Base-by-base conservation (phyloP, 75 land plant species). In the Pinus tabuliformis region DNA sequence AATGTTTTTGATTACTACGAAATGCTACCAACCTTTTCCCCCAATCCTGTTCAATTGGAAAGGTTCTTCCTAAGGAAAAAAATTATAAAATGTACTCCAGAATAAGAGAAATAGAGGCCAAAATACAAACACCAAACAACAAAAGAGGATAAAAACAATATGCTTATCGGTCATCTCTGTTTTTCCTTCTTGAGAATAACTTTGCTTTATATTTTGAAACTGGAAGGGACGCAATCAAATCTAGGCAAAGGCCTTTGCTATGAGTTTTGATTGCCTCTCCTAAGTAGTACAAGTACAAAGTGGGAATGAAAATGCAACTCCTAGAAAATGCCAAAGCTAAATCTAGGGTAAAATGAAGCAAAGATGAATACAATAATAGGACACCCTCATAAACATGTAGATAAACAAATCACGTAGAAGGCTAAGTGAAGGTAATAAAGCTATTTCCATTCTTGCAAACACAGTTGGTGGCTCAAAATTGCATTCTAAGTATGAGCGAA, bases 241-340 rank as follows among this genome's bases (percentile, higher is more conserved):
- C 91, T 58, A 83, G 73, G 56, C 86, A 77, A 73, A 94, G 88
- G 56, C 97, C 95, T 74, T 83, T 81, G 72, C 86, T 92, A 76
- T 94, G 83, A 26, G 89, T 90, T 66, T 95, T 95, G 56, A 94
- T 93, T 57, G 91, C 82, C 75, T 94, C 26, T 26, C 26, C 26
- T 26, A 26, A 26, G 26, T 26, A 26, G 26, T 26, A 26, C 26
- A 26, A 26, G 26, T 26, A 26, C 26, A 26, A 26, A 0, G 26
- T 26, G 26, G 26, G 26, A 26, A 26, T 26, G 26, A 0, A 26
- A 26, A 26, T 26, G 26, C 26, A 26, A 26, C 26, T 26, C 26
- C 26, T 26, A 26, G 26, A 26, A 26, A 26, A 26, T 26, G 0
- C 26, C 26, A 26, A 26, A 26, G 26, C 26, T 26, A 26, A 26